These are phyloP conservation scores for Cruciata laevipes DNA, from an alignment of 257 asterid genomes.

Conservation along the genomic window DNA sequence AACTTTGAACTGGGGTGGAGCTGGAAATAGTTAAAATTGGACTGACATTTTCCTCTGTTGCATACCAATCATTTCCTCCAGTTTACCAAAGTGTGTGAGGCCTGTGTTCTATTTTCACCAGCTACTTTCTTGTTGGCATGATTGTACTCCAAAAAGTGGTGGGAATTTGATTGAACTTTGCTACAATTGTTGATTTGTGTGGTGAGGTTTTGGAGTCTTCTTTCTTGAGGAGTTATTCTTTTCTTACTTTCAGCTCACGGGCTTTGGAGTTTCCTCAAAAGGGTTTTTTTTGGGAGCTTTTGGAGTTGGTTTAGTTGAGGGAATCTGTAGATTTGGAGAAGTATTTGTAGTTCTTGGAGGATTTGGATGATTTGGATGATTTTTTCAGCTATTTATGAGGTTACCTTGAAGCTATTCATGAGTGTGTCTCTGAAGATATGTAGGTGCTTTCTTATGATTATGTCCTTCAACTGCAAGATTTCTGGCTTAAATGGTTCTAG, in stretches of 20 bases:
- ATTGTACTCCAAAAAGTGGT: constrained; percentile 32
- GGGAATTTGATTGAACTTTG: constrained; percentile 22
- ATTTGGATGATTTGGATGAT: constrained; percentile 25
- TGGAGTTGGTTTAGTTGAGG: constrained; percentile 10
- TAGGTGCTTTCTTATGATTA: constrained; percentile 40
- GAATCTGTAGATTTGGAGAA: constrained; percentile 12
- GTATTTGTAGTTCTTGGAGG: not conserved
- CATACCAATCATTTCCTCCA: constrained; percentile 28
- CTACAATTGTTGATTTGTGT: not conserved
- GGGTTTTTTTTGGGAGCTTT: constrained; percentile 18
- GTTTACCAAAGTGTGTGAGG: constrained; percentile 21
- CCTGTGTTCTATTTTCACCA: constrained; percentile 20
- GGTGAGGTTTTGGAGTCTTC: constrained; percentile 11
- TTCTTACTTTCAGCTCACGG: constrained; percentile 9
- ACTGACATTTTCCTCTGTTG: constrained; percentile 19
- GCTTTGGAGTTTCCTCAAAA: constrained; percentile 16
- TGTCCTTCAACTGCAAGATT: constrained; percentile 39
- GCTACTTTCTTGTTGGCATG: constrained; percentile 34
- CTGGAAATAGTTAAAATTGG: constrained; percentile 18
- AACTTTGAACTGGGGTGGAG: constrained; percentile 12
- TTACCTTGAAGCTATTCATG: constrained; percentile 22
- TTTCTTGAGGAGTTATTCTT: constrained; percentile 17
- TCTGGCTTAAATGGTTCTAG: constrained; percentile 28
- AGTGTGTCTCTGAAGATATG: constrained; percentile 26
- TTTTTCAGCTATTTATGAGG: constrained; percentile 23